Conservation (phyloP, 768 basidiomycete species). For the Boletus coccyginus region DNA sequence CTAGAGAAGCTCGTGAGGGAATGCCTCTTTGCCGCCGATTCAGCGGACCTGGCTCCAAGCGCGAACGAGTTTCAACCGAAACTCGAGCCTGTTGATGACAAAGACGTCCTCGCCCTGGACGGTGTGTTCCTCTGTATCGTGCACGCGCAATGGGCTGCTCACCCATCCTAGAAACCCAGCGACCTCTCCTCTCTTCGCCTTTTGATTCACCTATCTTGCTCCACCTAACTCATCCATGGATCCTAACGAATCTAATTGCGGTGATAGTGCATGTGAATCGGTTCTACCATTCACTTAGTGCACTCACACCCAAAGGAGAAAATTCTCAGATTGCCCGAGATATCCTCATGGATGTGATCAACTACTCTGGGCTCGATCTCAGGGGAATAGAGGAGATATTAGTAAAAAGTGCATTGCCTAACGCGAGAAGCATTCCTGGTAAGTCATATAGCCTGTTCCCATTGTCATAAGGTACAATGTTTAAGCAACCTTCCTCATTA, state of each 20-base stretch:
- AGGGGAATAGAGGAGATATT: constrained; percentile 48
- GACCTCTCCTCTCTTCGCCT: constrained; percentile 12
- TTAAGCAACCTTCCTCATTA: not conserved
- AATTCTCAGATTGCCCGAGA: constrained; percentile 63
- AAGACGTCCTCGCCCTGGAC: constrained; percentile 18
- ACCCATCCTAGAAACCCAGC: constrained; percentile 26
- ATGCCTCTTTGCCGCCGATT: constrained; percentile 38
- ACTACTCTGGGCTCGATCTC: constrained; percentile 64
- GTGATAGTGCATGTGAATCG: constrained; percentile 56
- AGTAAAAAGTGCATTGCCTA: constrained; percentile 29
- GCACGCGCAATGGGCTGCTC: constrained; percentile 41
- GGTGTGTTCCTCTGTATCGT: constrained; percentile 24
- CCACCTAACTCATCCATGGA: constrained; percentile 60
- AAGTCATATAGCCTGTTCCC: constrained; percentile 2
- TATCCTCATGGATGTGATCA: constrained; percentile 58
- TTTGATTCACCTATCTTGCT: constrained; percentile 46
- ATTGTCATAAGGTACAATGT: not conserved
- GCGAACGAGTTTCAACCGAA: constrained; percentile 17
- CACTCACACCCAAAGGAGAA: constrained; percentile 55
- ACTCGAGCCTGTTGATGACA: constrained; percentile 28
- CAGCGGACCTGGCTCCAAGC: constrained; percentile 11
- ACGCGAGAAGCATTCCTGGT: constrained; percentile 24
- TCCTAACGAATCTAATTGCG: constrained; percentile 47
- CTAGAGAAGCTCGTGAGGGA: constrained; percentile 60
- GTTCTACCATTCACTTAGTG: constrained; percentile 52